Base-by-base conservation (phyloP, 352 stramenopile genomes). In the Globisporangium okanoganense region DNA sequence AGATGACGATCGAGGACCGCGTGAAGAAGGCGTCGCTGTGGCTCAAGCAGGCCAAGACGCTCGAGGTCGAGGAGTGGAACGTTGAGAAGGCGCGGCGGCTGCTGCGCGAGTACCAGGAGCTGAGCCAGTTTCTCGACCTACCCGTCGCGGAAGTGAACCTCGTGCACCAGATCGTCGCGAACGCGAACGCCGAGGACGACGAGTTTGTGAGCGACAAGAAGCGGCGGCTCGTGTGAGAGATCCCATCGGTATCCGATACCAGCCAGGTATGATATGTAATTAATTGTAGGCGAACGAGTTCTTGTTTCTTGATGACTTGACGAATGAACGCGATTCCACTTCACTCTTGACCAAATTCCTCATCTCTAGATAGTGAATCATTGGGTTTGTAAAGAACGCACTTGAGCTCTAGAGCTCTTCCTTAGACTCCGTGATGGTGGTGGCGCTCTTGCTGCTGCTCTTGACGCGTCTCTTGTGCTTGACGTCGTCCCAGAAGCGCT, bases 11-110 rank as follows among this genome's bases (percentile, higher is more conserved):
- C 20, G 75, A 78, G 38, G 79, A 88, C 6, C 81, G 79, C 14
- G 79, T 94, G 31, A 52, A 67, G 24, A 85, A 86, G 9, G 85
- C 83, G n/a, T 61, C 67, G 1, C 56, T 64, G 35, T 94, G 85
- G 85, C 56, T 94, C 31, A 76, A 79, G 55, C 71, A 86, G 7
- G 70, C 80, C 3, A 91, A 92, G 64, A 63, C 64, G 29, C 61
- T 94, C 7, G 79, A 91, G 52, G 72, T 75, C 0, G 80, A 94
- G 44, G 71, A 87, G 58, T 88, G 78, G 76, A 86, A 91, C 67
- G 51, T 85, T 5, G 78, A 83, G 41, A 75, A 77, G 53, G 77
- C 72, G 40, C 62, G 62, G 3, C 72, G 72, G 6, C 51, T 91
- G 35, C 61, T 69, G n/a, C 71, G 52, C 27, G 71, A 87, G 38